Evolutionary conservation across 768 basidiomycete genomes (phyloP), one percentile per base, ranked within the genome.

Genomic region (Lactarius tabidus): DNA sequence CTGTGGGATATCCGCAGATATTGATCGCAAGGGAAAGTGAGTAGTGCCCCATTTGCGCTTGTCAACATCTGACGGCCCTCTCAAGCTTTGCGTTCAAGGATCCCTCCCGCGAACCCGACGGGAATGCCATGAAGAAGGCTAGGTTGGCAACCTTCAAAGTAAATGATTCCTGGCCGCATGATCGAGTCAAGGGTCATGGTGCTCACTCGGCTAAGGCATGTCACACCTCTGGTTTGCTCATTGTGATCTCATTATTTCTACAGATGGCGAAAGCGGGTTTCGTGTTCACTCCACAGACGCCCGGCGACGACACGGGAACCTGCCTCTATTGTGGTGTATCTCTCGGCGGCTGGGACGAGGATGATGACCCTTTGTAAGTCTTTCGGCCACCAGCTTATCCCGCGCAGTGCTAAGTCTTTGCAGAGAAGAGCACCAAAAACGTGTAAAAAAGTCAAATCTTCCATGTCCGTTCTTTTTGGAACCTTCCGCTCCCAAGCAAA

Each of bases 201-300:
- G 89, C 89, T n/a, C 85, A 77, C 43, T 89, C 91, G 12, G 81
- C 80, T 73, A 90, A 87, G 79, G 93, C 88, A 66, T 6, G 68
- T 55, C n/a, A 2, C 29, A 28, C 38, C 31, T 57, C 52, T 35
- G 3, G 35, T 6, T 54, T 15, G n/a, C 69, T 55, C 45, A 1
- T 17, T 58, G 63, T 56, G 54, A 29, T 33, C 33, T 31, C 51
- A 35, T 63, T 18, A 73, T 55, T 2, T 56, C 59, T 58, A 18
- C 68, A 95, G 95, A 88, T 98, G 84, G 90, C 95, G 0, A 85
- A 84, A 69, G 93, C 94, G 3, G 95, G 95, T 9, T 97, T 96
- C 72, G 82, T 92, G 0, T 92, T 82, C 73, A 87, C 86, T 0
- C 91, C 93, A 2, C 83, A 86, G 62, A 75, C 79, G 15, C 70